Evolutionary conservation across 352 stramenopile genomes (phyloP).

Genomic region (Phytophthora melonis): DNA sequence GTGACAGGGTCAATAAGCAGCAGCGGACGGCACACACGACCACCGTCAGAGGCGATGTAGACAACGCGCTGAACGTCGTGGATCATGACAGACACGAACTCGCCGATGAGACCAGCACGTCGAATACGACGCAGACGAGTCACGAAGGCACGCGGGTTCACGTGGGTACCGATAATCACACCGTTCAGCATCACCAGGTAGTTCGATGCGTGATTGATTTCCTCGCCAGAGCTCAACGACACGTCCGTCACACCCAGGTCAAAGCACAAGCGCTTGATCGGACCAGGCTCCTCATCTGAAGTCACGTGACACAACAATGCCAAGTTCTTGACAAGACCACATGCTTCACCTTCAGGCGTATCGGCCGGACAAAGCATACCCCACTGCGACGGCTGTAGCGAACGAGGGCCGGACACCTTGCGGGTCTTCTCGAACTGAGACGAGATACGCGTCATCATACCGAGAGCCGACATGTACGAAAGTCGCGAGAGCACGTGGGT

Average conservation of each 20-base stretch:
- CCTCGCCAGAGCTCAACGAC: conserved; percentile 94
- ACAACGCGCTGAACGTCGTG: conserved; percentile 97
- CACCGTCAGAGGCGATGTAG: conserved; percentile 99
- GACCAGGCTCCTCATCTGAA: conserved; percentile 91
- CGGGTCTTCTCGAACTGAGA: conserved; percentile 99
- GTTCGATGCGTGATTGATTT: conserved; percentile 95
- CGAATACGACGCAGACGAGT: conserved; percentile 84
- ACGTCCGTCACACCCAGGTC: conserved; percentile 98
- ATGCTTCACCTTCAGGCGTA: conserved; percentile 99
- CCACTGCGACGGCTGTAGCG: conserved; percentile 99
- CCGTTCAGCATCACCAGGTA: conserved; percentile 99
- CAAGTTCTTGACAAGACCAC: conserved; percentile 99
- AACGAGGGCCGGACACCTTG: conserved; percentile 98
- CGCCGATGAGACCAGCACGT: conserved; percentile 88
- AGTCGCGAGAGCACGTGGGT: conserved; percentile 98
- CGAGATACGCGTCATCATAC: conserved; percentile 99
- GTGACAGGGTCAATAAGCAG: conserved; percentile 94
- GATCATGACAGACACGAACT: conserved; percentile 99
- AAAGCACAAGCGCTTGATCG: conserved; percentile 96
- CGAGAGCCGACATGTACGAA: conserved; percentile 98
- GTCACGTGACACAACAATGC: conserved; percentile 98
- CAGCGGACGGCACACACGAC: conserved; percentile 97
- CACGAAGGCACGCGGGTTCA: conserved; percentile 92
- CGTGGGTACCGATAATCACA: conserved; percentile 97
- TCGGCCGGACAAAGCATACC: conserved; percentile 99